Conservation (phyloP, 768 basidiomycete species). For the Mycena albidolilacea region DNA sequence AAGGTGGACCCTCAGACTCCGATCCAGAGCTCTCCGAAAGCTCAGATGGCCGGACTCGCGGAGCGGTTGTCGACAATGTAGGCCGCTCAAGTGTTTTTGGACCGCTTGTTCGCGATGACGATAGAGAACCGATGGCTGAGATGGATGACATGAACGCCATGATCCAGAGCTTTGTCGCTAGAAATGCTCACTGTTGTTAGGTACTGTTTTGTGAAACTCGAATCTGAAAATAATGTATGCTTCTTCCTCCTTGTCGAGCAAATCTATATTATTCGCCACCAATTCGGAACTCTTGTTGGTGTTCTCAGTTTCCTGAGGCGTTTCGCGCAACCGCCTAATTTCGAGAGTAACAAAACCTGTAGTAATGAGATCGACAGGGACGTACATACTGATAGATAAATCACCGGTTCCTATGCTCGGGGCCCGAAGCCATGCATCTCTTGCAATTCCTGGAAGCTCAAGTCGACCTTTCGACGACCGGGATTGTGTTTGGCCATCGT, state of each 20-base stretch:
- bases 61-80: too few relatives aligned
- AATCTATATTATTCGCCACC: not conserved
- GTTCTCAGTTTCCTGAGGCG: not conserved
- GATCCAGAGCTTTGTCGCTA: not conserved
- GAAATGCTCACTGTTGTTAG: not conserved
- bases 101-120: not conserved
- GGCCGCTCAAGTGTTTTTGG: not conserved
- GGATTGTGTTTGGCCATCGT: not conserved
- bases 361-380: not conserved
- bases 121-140: not conserved
- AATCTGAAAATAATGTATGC: not conserved
- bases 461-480: conserved; percentile 1
- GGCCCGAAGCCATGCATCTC: conserved; percentile 10
- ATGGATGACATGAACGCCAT: not conserved
- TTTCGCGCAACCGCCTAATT: conserved; percentile 1
- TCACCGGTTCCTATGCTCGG: not conserved
- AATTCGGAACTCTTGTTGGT: not conserved
- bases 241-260: not conserved
- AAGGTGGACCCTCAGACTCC: not conserved
- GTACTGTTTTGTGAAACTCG: not conserved
- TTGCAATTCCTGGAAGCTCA: not conserved
- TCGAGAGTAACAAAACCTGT: conserved; percentile 13
- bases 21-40: conserved; percentile 5
- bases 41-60: not conserved
- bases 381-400: too few relatives aligned